A percentile compares a stretch with the other conserved stretches of the same genome.
These are phyloP conservation scores for Saccharomyces paradoxus DNA, from an alignment of 805 yeast genomes.

Conservation along the genomic window DNA sequence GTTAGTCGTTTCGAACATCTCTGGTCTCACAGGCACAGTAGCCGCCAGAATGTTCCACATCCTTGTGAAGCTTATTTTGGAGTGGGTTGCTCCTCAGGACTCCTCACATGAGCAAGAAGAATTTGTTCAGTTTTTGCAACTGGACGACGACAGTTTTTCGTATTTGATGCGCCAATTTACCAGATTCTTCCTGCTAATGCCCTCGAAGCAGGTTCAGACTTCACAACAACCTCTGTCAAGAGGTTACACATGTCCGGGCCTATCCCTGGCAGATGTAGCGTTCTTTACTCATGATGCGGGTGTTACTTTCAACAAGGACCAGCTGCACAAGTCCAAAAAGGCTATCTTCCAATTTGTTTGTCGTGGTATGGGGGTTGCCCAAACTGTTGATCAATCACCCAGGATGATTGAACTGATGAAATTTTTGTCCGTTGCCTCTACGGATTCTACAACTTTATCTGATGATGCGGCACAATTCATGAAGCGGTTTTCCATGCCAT, in stretches of 20 bases:
- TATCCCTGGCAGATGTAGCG: conserved; percentile 45
- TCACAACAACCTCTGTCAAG: conserved; percentile 32
- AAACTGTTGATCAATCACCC: conserved; percentile 32
- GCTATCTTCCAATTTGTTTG: conserved; percentile 31
- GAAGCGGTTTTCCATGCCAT: conserved; percentile 43
- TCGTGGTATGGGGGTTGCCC: not conserved
- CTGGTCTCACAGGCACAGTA: conserved; percentile 29
- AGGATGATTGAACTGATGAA: conserved; percentile 33
- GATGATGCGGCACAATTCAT: conserved; percentile 45
- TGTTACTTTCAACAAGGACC: conserved; percentile 43
- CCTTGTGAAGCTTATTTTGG: conserved; percentile 44
- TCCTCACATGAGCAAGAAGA: conserved; percentile 37
- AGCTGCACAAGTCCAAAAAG: conserved; percentile 36
- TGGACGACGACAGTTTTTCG: conserved; percentile 36
- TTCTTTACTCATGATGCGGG: conserved; percentile 69
- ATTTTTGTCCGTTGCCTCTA: conserved; percentile 54
- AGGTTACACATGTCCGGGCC: conserved; percentile 53
- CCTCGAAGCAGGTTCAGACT: conserved; percentile 32
- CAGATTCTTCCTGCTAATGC: conserved; percentile 49
- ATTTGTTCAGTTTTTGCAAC: conserved; percentile 30
- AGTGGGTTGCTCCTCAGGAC: conserved; percentile 43
- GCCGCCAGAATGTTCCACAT: conserved; percentile 57
- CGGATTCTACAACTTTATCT: conserved; percentile 48
- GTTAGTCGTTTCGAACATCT: conserved; percentile 39
- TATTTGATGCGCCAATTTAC: conserved; percentile 43